Base-by-base conservation (phyloP, 2,329 filamentous ascomycete genomes). In the Apiospora hydei region DNA sequence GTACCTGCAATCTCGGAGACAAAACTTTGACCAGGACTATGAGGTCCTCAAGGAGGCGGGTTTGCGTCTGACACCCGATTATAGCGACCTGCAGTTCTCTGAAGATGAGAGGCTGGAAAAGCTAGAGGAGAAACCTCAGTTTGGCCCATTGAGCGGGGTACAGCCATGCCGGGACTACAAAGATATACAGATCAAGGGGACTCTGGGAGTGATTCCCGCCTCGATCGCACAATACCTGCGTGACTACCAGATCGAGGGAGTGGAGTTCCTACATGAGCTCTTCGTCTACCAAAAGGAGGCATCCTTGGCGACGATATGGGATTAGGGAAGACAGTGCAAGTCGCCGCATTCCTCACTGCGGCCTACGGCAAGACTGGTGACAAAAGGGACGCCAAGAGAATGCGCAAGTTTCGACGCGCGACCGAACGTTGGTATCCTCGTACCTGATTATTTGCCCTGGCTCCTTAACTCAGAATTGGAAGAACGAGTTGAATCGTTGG, bases 221-320 rank as follows among this genome's bases (percentile, higher is more conserved):
- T 90, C 94, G 0, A 94, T 98, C 70, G 95, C 96, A 0, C 95
- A 96, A 79, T 98, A 96, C 83, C 85, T 99, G 68, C 91, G 96
- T 73, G 93, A 95, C 74, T 99, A 99, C 78, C 96, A 99, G 81
- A 87, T 98, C 1, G 89, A 93, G 41, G 96, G 96, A 6, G 94
- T 93, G 18, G 88, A 89, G 44, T 98, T 98, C 77, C 86, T 99
- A 10, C 95, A 98, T 80, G 89, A 94, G 73, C 88, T 94, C 30
- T 98, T 98, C 79, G 92, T 98, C 4, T 96, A 94, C 75, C 96
- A 99, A 78, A 92, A 92, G 76, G 96, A 0, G 94, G 93, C 1
- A 93, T 99, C 30, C 87, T 99, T 0, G 95, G 96, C 3, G 96
- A 99, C 79, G 96, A 99, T 78, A 99, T 99, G 96, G 96, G 96